These are phyloP conservation scores for Dryadomyces quercivorus DNA, from an alignment of 2,329 filamentous ascomycete species.

Conservation along the genomic window DNA sequence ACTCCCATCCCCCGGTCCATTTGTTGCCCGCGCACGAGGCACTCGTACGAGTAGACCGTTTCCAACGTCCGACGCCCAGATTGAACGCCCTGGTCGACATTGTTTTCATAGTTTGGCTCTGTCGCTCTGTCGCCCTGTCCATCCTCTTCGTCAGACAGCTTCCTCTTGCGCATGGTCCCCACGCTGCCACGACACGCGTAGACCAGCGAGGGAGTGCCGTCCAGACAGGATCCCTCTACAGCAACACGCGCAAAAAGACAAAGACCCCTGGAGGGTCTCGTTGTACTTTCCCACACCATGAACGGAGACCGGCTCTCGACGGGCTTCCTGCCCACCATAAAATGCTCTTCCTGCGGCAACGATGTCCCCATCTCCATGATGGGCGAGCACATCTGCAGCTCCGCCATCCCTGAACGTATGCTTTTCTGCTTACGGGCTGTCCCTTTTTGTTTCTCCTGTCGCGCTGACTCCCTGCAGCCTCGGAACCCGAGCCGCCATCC, in stretches of 20 bases:
- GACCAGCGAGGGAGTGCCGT: background rate
- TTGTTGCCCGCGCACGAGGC: background rate
- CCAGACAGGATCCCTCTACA: no score
- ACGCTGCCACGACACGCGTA: background rate
- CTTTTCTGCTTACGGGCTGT: background rate
- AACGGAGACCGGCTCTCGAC: constrained; percentile 27
- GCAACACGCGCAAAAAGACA: no score
- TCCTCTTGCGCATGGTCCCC: background rate
- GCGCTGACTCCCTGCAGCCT: background rate
- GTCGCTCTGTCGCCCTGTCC: background rate
- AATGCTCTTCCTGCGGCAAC: constrained; percentile 68
- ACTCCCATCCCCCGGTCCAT: background rate
- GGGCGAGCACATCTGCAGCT: constrained; percentile 67
- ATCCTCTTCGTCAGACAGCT: background rate
- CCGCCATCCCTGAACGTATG: constrained; percentile 34
- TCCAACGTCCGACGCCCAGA: background rate
- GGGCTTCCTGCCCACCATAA: constrained; percentile 69
- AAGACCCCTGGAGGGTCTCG: background rate
- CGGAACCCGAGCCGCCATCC: constrained; percentile 1
- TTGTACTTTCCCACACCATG: background rate
- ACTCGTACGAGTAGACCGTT: background rate
- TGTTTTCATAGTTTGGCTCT: background rate
- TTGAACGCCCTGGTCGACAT: background rate
- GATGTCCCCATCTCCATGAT: constrained; percentile 76
- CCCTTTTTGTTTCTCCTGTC: background rate